Evolutionary conservation across 768 basidiomycete species (phyloP), one percentile per base, ranked within the genome.

Genomic region (Boletus fagicola): DNA sequence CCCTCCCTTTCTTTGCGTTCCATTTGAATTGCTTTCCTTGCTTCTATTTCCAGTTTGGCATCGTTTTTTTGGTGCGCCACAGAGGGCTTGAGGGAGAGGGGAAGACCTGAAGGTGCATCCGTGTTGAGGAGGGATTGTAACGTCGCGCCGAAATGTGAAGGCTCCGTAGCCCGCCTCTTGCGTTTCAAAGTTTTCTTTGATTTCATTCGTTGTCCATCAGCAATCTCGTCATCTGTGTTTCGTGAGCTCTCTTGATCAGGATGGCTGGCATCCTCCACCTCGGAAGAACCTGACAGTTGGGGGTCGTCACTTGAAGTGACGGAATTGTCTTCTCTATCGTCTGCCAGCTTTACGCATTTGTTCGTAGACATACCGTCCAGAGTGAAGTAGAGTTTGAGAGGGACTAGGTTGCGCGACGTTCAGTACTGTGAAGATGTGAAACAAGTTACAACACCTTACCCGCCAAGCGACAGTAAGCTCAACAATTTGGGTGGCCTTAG

Each of bases 181-280:
- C 92, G 82, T 72, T 94, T 94, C 51, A 82, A 73, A 0, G 91
- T 94, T 71, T 91, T 87, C 55, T 81, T 84, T 16, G 91, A 92
- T 71, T 92, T 92, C 66, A 74, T 68, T 44, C 69, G 73, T 63
- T 83, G 81, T 51, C 81, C 68, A 4, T 73, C 74, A 16, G 78
- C 78, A 49, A 90, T 83, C 66, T 90, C 87, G 62, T 87, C 86
- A 10, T 83, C 85, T 20, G 84, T 86, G 63, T 85, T 79, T 20
- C 69, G 68, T 20, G 73, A 75, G 39, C 53, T 61, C 36, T 59
- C 65, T 47, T 68, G 64, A 59, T 72, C 62, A 33, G 40, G 15
- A 30, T 49, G 50, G 38, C 48, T 43, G 35, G 35, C 26, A 33
- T 60, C 38, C 39, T 58, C 64, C 5, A 31, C 51, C 24, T 60